These are phyloP conservation scores for Quercus lobata DNA, from an alignment of 331 rosid species.

Conservation along the genomic window DNA sequence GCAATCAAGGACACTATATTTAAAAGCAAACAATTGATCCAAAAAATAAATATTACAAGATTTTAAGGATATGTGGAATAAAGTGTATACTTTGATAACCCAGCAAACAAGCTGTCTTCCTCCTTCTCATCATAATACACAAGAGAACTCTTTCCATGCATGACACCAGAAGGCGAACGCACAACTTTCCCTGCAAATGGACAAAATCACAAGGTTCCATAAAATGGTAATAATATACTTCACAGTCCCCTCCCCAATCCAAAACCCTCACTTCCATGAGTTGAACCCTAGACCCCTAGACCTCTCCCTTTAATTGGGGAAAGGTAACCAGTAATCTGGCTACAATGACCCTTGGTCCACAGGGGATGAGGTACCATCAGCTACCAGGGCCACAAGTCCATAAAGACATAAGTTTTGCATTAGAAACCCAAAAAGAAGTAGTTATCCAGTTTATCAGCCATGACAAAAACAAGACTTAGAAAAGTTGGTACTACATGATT, in stretches of 20 bases:
- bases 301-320: background rate
- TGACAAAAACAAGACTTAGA: background rate
- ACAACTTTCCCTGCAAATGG: slow-evolving; percentile 71
- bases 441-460: background rate
- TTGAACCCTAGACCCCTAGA: background rate
- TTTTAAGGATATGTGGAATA: background rate
- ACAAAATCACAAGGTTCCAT: slow-evolving; percentile 1
- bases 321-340: background rate
- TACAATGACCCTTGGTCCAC: background rate
- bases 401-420: background rate
- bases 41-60: background rate
- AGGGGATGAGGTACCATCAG: background rate
- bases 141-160: slow-evolving; percentile 89
- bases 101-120: slow-evolving; percentile 78
- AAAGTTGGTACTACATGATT: background rate
- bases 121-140: slow-evolving; percentile 79
- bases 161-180: slow-evolving; percentile 77
- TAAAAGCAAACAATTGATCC: background rate
- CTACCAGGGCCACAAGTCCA: background rate
- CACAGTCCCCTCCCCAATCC: background rate
- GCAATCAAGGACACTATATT: background rate
- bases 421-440: background rate
- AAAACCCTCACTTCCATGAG: background rate
- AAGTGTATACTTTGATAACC: slow-evolving; percentile 69
- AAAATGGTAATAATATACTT: background rate